Conservation (phyloP, 192 early-diverging fungal species). For the Entophlyctis luteolus region DNA sequence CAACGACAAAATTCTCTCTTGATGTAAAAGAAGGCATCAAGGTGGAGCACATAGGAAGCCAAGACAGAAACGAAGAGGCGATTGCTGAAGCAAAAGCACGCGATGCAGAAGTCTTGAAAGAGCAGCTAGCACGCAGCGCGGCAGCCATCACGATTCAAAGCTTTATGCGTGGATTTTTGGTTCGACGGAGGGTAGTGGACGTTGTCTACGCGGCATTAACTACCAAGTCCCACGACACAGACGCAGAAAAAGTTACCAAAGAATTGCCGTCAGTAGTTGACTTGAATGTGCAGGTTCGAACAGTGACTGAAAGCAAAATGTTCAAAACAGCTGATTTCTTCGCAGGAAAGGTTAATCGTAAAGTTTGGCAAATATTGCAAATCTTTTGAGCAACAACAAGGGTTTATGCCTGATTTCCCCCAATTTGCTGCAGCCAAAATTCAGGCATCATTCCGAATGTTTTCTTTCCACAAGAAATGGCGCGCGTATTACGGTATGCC, state of each 20-base stretch:
- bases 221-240: conserved; percentile 27
- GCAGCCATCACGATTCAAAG: conserved; percentile 47
- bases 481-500: conserved; percentile 28
- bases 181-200: conserved; percentile 41
- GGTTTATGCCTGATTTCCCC: conserved; percentile 47
- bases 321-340: not conserved
- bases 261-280: conserved; percentile 37
- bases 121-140: conserved; percentile 45
- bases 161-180: conserved; percentile 35
- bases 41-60: not conserved
- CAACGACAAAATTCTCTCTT: conserved; percentile 21
- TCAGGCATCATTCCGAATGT: conserved; percentile 47
- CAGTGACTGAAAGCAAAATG: too few species aligned
- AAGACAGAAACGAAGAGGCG: conserved; percentile 3
- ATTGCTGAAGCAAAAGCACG: conserved; percentile 10
- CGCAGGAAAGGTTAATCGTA: conserved; percentile 45
- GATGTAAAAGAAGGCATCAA: conserved; percentile 20
- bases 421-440: conserved; percentile 52
- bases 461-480: conserved; percentile 33
- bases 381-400: conserved; percentile 28
- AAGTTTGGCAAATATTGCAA: conserved; percentile 42
- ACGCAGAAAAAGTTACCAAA: not conserved
- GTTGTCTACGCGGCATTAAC: conserved; percentile 35
- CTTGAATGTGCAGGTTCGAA: conserved; percentile 38
- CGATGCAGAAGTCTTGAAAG: conserved; percentile 28